These are phyloP conservation scores for Mangifera indica DNA, from an alignment of 345 rosid genomes.

Conservation along the genomic window DNA sequence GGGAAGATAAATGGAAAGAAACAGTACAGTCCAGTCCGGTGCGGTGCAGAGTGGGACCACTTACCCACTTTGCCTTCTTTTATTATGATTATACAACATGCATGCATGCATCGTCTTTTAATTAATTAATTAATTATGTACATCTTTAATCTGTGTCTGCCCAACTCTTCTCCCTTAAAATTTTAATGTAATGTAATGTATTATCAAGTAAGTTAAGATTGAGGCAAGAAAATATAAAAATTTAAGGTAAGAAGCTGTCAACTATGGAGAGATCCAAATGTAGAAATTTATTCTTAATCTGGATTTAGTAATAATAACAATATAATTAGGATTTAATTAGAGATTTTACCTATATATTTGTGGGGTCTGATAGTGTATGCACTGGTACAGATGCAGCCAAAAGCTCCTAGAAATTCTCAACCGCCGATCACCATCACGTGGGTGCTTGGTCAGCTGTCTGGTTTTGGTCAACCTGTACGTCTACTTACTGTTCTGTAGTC, in stretches of 20 bases:
- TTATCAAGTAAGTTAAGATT: too few species aligned
- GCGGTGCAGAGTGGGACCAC: too few species aligned
- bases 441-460: constrained; percentile 25
- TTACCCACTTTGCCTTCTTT: not conserved
- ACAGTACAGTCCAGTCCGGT: too few species aligned
- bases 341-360: not conserved
- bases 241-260: not conserved
- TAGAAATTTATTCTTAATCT: not conserved
- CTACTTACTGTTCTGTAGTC: not conserved
- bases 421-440: constrained; percentile 31
- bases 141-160: too few species aligned
- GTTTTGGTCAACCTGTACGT: not conserved
- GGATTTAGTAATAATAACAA: not conserved
- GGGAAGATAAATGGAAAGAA: too few species aligned
- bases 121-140: too few species aligned
- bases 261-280: constrained; percentile 13
- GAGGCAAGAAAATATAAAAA: not conserved
- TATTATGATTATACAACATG: too few species aligned
- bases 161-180: too few species aligned
- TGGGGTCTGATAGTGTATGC: not conserved
- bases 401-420: constrained; percentile 26
- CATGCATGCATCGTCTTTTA: not conserved
- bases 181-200: too few species aligned
- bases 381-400: constrained; percentile 1
- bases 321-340: not conserved